These are phyloP conservation scores for Coffea eugenioides DNA, from an alignment of 257 asterid genomes.

Conservation along the genomic window DNA sequence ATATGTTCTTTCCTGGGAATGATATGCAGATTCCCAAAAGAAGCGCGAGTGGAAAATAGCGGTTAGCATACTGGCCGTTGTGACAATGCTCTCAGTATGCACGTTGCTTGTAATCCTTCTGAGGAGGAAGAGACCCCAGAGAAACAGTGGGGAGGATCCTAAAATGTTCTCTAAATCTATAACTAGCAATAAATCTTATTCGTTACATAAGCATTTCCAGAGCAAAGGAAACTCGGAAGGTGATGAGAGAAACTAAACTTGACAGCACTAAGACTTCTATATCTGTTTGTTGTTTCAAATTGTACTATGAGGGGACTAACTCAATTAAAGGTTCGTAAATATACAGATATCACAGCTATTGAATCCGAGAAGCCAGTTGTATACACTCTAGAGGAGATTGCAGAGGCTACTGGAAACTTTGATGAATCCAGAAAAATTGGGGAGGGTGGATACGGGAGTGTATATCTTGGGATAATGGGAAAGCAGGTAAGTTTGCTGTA, in stretches of 20 bases:
- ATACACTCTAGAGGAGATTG: conserved; percentile 66
- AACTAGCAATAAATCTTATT: conserved; percentile 32
- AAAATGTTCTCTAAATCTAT: conserved; percentile 39
- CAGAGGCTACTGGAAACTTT: conserved; percentile 63
- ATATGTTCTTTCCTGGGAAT: background rate
- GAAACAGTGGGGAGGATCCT: conserved; percentile 34
- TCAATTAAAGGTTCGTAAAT: background rate
- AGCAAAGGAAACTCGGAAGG: conserved; percentile 48
- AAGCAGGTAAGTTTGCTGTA: conserved; percentile 47
- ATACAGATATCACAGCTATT: conserved; percentile 52
- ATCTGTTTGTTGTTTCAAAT: background rate
- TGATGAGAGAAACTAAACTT: conserved; percentile 15
- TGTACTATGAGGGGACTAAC: conserved; percentile 9
- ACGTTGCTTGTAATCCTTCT: conserved; percentile 43
- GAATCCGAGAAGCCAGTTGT: conserved; percentile 65
- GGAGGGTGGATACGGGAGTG: conserved; percentile 84
- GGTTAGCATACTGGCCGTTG: conserved; percentile 45
- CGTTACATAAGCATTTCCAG: conserved; percentile 41
- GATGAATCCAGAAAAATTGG: conserved; percentile 72
- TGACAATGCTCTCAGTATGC: conserved; percentile 52
- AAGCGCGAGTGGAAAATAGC: conserved; percentile 47
- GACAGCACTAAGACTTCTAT: background rate
- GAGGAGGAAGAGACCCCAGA: conserved; percentile 32
- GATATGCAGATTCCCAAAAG: conserved; percentile 16
- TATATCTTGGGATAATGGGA: conserved; percentile 54